Base-by-base conservation (phyloP, 2,329 filamentous ascomycete species). In the Paraconiothyrium brasiliense region DNA sequence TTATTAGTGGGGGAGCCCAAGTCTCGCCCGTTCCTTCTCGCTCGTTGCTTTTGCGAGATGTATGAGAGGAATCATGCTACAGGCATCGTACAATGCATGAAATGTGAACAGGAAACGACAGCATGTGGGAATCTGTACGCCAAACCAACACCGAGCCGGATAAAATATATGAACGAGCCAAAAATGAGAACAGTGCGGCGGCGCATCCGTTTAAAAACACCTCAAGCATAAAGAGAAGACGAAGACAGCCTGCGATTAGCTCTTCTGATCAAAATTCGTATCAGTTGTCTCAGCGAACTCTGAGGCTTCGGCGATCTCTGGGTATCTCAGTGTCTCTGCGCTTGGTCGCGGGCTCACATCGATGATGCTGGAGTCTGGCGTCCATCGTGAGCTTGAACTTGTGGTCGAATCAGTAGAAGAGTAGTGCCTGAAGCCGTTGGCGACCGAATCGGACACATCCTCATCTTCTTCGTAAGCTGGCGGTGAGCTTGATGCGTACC, bases 371-470 rank as follows among this genome's bases (percentile, higher is more conserved):
- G 75, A 78, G 7, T 77, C 75, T 1, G 77, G 74, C 34, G 78
- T 79, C 76, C 76, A 79, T 46, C 67, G 67, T 35, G 71, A 73
- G 24, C 63, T 71, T n/a, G 62, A 63, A 50, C 22, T 48, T 8
- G 55, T 57, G 0, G 68, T 71, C 1, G 64, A 62, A 1, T 67
- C 68, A 10, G 70, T 70, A 5, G 76, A 73, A 0, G 71, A 75
- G 64, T 81, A 83, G 27, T 71, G 68, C 16, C 74, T 64, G 63
- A 83, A 83, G 3, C 81, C 82, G 61, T 84, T 79, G 7, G 78
- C 76, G 1, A 83, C 76, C 1, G 75, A 61, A 14, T 78, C 75
- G 43, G 69, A 71, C 39, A 76, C 75, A 24, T 78, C 77, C 6
- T 73, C 73, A 22, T 80, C 76, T 13, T 78, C 75, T n/a, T 79